Conservation (phyloP, 1,284 basidiomycete genomes). For the Ganoderma leucocontextum region DNA sequence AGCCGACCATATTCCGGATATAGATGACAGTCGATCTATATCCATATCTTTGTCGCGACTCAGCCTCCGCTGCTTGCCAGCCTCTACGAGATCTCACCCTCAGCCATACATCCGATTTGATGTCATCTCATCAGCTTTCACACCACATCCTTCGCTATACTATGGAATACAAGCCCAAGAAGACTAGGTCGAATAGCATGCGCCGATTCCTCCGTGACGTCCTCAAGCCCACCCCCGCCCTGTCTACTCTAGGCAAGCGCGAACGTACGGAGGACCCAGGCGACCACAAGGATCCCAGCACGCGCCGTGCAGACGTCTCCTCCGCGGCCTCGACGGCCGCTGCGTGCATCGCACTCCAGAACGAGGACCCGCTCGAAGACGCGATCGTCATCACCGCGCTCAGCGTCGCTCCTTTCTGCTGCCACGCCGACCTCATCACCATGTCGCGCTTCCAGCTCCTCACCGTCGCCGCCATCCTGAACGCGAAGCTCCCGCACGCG, state of each 20-base stretch:
- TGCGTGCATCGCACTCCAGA: conserved; percentile 48
- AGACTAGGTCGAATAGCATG: conserved; percentile 25
- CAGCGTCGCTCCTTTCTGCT: conserved; percentile 61
- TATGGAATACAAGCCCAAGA: conserved; percentile 16
- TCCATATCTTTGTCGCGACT: not conserved
- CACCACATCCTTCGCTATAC: no score
- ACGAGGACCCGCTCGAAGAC: conserved; percentile 56
- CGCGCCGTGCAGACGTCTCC: not conserved
- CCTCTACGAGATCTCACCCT: not conserved
- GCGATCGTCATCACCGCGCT: conserved; percentile 66
- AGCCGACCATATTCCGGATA: no score
- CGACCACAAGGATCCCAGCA: conserved; percentile 1
- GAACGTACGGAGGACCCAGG: conserved; percentile 23
- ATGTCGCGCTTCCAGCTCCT: conserved; percentile 59
- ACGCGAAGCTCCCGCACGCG: conserved; percentile 54
- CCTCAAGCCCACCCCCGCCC: conserved; percentile 32
- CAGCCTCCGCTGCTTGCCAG: conserved; percentile 5
- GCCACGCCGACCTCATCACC: conserved; percentile 65
- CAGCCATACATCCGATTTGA: not conserved
- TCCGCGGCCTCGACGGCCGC: not conserved
- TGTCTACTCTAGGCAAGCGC: conserved; percentile 37
- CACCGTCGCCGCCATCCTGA: conserved; percentile 54
- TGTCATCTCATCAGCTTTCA: not conserved
- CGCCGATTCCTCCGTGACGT: conserved; percentile 34
- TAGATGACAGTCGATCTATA: no score